Evolutionary conservation across 768 basidiomycete species (phyloP).

Genomic region (Rubroboletus satanas): DNA sequence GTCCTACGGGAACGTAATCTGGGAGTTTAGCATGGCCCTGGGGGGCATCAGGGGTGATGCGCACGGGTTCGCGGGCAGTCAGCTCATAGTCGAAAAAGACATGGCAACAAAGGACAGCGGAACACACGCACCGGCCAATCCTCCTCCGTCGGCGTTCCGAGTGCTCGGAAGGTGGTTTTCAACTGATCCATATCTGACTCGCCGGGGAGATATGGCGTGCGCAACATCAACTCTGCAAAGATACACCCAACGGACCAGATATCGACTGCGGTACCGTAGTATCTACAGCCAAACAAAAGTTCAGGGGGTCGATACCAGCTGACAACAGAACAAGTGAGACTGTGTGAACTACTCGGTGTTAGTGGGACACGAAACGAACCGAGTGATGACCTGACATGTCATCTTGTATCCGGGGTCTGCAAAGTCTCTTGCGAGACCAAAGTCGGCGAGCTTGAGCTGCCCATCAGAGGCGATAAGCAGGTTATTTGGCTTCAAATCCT

Average conservation of each 20-base stretch:
- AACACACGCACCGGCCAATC: slow-evolving; percentile 86
- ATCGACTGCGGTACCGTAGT: slow-evolving; percentile 90
- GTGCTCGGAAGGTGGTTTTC: slow-evolving; percentile 88
- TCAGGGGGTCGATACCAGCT: slow-evolving; percentile 99
- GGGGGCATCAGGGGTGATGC: neutral
- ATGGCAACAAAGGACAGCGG: neutral
- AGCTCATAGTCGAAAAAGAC: neutral
- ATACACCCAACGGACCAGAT: slow-evolving; percentile 98
- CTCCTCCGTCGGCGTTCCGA: slow-evolving; percentile 94
- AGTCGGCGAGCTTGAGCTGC: slow-evolving; percentile 95
- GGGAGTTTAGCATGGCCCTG: slow-evolving; percentile 90
- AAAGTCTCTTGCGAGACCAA: slow-evolving; percentile 95
- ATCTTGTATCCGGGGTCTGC: slow-evolving; percentile 94
- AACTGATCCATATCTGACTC: slow-evolving; percentile 97
- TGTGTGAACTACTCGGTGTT: neutral
- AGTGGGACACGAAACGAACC: slow-evolving; percentile 46
- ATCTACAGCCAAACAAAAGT: slow-evolving; percentile 83
- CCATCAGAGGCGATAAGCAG: slow-evolving; percentile 89
- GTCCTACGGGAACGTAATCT: slow-evolving; percentile 82
- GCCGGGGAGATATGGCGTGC: slow-evolving; percentile 92
- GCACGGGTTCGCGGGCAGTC: neutral
- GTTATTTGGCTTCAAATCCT: slow-evolving; percentile 99
- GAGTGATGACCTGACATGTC: slow-evolving; percentile 97
- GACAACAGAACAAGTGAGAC: neutral
- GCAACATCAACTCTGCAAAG: slow-evolving; percentile 94